These are phyloP conservation scores for Cyclotella atomus DNA, from an alignment of 108 stramenopile species.

Conservation along the genomic window DNA sequence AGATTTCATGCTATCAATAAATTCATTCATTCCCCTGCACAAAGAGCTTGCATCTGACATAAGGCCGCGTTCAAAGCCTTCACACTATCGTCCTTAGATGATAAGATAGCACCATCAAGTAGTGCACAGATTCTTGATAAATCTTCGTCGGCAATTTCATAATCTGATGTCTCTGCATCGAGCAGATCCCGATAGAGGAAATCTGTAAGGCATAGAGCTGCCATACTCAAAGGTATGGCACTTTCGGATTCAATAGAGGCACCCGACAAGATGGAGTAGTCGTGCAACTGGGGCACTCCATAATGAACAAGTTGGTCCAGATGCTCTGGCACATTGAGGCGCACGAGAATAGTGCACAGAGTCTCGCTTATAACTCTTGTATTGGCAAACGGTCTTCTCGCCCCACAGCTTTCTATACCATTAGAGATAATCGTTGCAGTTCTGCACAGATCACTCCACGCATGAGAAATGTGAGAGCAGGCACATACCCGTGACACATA, in stretches of 20 bases:
- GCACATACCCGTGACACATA: conserved; percentile 51
- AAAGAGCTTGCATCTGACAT: no score
- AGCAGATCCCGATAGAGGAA: conserved; percentile 13
- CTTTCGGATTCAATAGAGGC: conserved; percentile 32
- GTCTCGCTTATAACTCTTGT: conserved; percentile 28
- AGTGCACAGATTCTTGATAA: conserved; percentile 29
- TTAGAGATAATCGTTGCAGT: conserved; percentile 49
- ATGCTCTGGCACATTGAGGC: conserved; percentile 29
- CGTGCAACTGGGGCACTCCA: neutral
- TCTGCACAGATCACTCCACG: conserved; percentile 48
- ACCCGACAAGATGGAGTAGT: neutral
- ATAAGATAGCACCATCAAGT: conserved; percentile 38
- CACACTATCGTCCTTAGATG: conserved; percentile 23
- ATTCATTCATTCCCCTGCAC: neutral
- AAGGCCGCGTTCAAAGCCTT: conserved; percentile 45
- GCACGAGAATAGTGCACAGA: conserved; percentile 43
- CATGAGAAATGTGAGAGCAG: conserved; percentile 54
- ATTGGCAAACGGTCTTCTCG: conserved; percentile 1
- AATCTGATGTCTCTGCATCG: conserved; percentile 1
- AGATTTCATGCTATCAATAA: no score
- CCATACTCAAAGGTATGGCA: conserved; percentile 35
- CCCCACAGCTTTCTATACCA: conserved; percentile 11
- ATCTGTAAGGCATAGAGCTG: conserved; percentile 46
- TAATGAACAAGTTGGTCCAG: conserved; percentile 27
- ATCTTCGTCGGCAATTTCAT: conserved; percentile 45